Evolutionary conservation across 208 protist species (phyloP).

Genomic region (Acanthamoeba sp.): DNA sequence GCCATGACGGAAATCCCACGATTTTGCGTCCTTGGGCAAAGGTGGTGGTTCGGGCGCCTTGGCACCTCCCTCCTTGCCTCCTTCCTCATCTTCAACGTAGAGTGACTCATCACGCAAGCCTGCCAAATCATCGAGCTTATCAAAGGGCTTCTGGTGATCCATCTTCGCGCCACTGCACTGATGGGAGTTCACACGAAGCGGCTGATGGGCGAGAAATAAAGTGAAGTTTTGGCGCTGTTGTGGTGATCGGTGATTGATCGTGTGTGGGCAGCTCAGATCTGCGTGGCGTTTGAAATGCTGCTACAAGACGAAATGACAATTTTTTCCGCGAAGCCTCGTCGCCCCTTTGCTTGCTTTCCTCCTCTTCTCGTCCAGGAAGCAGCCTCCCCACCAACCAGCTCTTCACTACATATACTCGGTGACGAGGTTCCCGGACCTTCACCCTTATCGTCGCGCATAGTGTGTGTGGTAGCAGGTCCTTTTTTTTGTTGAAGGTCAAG

Average conservation of each 20-base stretch:
- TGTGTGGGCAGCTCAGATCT: not conserved
- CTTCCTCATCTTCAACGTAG: slow-evolving; percentile 9
- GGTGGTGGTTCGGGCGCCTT: slow-evolving; percentile 30
- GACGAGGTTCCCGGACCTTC: too few relatives aligned
- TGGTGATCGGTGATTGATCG: not conserved
- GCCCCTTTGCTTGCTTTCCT: too few relatives aligned
- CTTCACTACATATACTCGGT: too few relatives aligned
- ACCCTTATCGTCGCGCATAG: too few relatives aligned
- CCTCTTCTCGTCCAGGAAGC: too few relatives aligned
- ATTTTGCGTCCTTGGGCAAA: slow-evolving; percentile 4
- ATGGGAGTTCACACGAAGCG: too few relatives aligned
- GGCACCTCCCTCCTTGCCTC: not conserved
- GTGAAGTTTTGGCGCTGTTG: not conserved
- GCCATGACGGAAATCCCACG: slow-evolving; percentile 73
- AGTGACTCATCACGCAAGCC: slow-evolving; percentile 43
- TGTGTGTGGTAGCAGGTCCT: too few relatives aligned
- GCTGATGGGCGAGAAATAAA: not conserved
- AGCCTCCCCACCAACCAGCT: too few relatives aligned
- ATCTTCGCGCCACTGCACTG: not conserved
- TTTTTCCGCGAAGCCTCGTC: not conserved
- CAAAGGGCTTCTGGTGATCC: slow-evolving; percentile 57
- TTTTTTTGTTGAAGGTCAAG: too few relatives aligned
- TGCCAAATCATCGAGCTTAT: slow-evolving; percentile 46
- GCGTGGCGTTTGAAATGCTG: not conserved
- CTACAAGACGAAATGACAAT: not conserved